These are phyloP conservation scores for Hyparrhenia diplandra DNA, from an alignment of 176 grass and related monocot species.

Conservation along the genomic window DNA sequence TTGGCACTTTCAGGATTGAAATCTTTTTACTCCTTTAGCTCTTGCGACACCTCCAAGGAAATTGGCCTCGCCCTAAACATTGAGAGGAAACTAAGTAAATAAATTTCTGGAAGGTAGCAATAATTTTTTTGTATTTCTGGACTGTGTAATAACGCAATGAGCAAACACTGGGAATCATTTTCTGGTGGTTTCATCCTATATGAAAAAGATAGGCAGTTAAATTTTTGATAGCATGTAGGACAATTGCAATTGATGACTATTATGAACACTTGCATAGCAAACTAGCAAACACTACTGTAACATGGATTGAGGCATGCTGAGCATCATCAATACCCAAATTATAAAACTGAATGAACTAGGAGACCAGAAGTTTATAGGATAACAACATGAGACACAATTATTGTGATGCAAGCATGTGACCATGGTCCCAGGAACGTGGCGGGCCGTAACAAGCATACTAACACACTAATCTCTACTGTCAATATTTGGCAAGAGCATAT, in stretches of 20 bases:
- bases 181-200: no score
- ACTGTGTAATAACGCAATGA: not conserved
- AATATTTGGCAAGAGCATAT: not conserved
- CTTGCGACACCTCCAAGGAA: constrained; percentile 94
- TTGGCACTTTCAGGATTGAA: constrained; percentile 77
- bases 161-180: no score
- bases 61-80: constrained; percentile 81
- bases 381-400: not conserved
- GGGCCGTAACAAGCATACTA: not conserved
- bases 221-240: not conserved
- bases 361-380: not conserved
- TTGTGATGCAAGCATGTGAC: not conserved
- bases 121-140: not conserved
- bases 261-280: not conserved
- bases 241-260: not conserved
- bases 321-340: not conserved
- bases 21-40: constrained; percentile 72
- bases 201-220: not conserved
- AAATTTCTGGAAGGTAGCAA: constrained; percentile 4
- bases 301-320: constrained; percentile 4
- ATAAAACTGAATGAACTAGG: not conserved
- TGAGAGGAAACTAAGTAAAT: not conserved
- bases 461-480: not conserved
- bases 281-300: not conserved
- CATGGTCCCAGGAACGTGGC: not conserved